A percentile compares a stretch with the other conserved stretches of the same genome.
These are phyloP conservation scores for Desmodesmus armatus DNA, from an alignment of 139 green algal species.

Conservation along the genomic window DNA sequence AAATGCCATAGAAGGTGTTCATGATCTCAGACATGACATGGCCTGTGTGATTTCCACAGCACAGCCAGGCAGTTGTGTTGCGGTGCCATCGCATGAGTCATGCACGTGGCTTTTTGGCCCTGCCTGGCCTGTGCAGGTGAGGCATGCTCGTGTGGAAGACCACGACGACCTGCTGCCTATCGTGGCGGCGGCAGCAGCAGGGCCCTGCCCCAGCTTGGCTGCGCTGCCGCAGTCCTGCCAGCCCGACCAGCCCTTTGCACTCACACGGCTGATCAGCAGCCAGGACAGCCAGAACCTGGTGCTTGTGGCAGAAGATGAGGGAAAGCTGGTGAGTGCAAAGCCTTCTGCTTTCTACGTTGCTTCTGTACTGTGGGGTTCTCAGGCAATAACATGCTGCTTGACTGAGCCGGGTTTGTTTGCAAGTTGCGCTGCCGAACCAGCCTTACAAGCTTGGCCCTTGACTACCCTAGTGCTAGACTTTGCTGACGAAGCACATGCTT, in stretches of 20 bases:
- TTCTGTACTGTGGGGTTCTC: too few species aligned
- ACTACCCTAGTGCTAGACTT: neutral
- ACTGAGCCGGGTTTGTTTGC: too few species aligned
- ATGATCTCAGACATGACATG: too few species aligned
- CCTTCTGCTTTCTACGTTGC: neutral
- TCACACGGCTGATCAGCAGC: slow-evolving; percentile 70
- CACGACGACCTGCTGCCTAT: slow-evolving; percentile 77
- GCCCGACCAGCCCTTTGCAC: slow-evolving; percentile 66
- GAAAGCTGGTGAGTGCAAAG: slow-evolving; percentile 50
- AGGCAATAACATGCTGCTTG: too few species aligned
- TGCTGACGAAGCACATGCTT: neutral
- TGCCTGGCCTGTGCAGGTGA: slow-evolving; percentile 46
- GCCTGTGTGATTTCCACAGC: too few species aligned
- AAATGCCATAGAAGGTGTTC: too few species aligned
- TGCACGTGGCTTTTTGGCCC: neutral
- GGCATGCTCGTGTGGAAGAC: slow-evolving; percentile 67
- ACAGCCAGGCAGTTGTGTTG: neutral
- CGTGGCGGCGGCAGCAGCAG: slow-evolving; percentile 49
- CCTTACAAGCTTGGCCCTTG: neutral
- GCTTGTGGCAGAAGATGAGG: slow-evolving; percentile 63
- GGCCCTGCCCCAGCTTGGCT: slow-evolving; percentile 57
- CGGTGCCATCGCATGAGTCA: neutral
- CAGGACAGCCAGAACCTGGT: slow-evolving; percentile 65
- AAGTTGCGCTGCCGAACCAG: neutral
- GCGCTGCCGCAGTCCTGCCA: slow-evolving; percentile 62